Base-by-base conservation (phyloP, 208 protist species). In the Leptomonas pyrrhocoris region DNA sequence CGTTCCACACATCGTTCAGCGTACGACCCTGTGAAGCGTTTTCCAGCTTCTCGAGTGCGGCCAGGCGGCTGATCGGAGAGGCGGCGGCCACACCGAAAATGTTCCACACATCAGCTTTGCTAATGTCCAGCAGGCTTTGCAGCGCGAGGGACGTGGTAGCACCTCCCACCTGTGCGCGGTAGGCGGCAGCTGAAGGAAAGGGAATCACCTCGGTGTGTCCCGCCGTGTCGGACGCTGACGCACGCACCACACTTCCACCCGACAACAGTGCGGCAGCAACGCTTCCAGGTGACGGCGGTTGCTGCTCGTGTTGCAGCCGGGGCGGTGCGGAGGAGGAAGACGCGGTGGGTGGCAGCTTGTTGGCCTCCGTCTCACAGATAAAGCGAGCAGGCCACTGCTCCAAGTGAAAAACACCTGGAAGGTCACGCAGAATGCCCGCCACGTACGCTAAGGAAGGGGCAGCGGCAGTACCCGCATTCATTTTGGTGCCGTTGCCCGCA, bases 341-440 rank as follows among this genome's bases (percentile, higher is more conserved):
- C 16, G 46, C 23, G 5, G 38, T 18, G 31, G 9, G 5, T 15
- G 45, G 18, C 4, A 46, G 27, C 6, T 0, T 38, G 8, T 21
- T 43, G n/a, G 0, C n/a, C 34, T 68, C 49, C 2, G 23, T 9
- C 9, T 76, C 46, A 18, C 74, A 74, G 0, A 90, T 42, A n/a
- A 90, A 55, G 60, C 71, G 76, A 8, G 65, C 63, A 2, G 82
- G 82, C 82, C 85, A 88, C 34, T 70, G 54, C 65, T 84, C 79
- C 19, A 62, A 51, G 5, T 62, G 62, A 31, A 90, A 51, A 23
- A 80, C 51, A 1, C 48, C 40, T 6, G 62, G 69, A 9, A 83
- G 40, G 11, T 48, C 72, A 7, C 61, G 67, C 19, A 83, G 21
- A 21, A 83, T 75, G 27, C 38, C 49, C 27, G 31, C 53, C 42